A percentile compares a stretch with the other conserved stretches of the same genome.
Evolutionary conservation across 2,329 filamentous ascomycete species (phyloP).

Genomic region (Alternaria dauci): DNA sequence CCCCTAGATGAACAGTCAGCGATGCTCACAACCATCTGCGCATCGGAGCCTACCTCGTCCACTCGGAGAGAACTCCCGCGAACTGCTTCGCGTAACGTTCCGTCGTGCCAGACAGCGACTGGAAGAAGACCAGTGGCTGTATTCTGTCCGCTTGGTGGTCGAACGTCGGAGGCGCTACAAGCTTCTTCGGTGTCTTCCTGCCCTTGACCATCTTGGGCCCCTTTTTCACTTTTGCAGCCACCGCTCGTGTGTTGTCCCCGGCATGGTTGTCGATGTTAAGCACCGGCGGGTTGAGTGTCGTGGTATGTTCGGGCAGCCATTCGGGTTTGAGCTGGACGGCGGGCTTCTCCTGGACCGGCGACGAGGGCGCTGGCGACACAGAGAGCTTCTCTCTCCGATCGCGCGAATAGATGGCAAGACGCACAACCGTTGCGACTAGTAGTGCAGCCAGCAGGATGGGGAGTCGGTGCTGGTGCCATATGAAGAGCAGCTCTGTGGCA

Average conservation of each 20-base stretch:
- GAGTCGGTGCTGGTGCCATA: conserved; percentile 50
- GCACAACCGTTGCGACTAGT: conserved; percentile 41
- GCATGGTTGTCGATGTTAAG: conserved; percentile 43
- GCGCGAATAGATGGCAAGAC: conserved; percentile 39
- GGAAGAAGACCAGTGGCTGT: conserved; percentile 85
- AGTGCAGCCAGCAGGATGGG: conserved; percentile 44
- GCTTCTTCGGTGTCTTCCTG: conserved; percentile 38
- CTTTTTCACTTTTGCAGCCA: conserved; percentile 37
- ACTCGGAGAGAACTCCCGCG: conserved; percentile 61
- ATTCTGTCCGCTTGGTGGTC: conserved; percentile 57
- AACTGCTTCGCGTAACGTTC: conserved; percentile 75
- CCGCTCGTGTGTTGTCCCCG: conserved; percentile 35
- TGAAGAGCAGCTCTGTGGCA: conserved; percentile 42
- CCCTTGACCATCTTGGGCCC: conserved; percentile 52
- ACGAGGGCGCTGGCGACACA: conserved; percentile 41
- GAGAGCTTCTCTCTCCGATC: conserved; percentile 40
- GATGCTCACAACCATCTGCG: background rate
- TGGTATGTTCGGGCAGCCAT: conserved; percentile 49
- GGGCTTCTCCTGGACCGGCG: conserved; percentile 41
- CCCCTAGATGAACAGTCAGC: conserved; percentile 15
- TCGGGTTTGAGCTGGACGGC: conserved; percentile 40
- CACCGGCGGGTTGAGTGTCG: conserved; percentile 28
- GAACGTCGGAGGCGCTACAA: conserved; percentile 26
- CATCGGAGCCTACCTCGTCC: conserved; percentile 31
- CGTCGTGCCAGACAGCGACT: conserved; percentile 85